Conservation (phyloP, 345 rosid species). For the rapeseed (Brassica napus) region DNA sequence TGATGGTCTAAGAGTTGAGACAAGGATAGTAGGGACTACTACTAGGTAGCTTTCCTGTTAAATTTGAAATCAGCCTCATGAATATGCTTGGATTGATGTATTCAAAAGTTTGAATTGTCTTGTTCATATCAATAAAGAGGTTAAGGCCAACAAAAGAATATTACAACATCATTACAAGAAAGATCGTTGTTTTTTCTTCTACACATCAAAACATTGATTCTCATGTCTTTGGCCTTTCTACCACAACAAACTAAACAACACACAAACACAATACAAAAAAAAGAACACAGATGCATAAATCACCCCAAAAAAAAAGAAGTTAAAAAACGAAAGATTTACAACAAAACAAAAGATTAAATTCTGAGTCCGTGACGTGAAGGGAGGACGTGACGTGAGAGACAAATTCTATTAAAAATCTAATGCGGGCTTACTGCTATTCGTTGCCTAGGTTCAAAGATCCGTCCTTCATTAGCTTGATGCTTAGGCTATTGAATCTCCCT, state of each 20-base stretch:
- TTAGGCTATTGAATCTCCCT: slow-evolving; percentile 97
- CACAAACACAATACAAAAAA: slow-evolving; percentile 28
- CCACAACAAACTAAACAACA: slow-evolving; percentile 33
- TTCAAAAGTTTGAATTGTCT: neutral
- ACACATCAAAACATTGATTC: slow-evolving; percentile 34
- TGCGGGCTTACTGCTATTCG: slow-evolving; percentile 44
- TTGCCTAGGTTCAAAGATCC: slow-evolving; percentile 89
- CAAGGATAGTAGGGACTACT: slow-evolving; percentile 18
- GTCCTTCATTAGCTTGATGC: slow-evolving; percentile 95
- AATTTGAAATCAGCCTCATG: neutral
- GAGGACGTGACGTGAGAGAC: slow-evolving; percentile 18
- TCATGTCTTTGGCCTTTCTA: slow-evolving; percentile 31
- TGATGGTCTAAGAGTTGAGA: slow-evolving; percentile 29
- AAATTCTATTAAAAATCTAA: slow-evolving; percentile 23
- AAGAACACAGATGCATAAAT: slow-evolving; percentile 15
- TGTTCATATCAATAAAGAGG: slow-evolving; percentile 1
- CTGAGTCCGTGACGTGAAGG: slow-evolving; percentile 24
- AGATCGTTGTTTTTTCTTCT: slow-evolving; percentile 21
- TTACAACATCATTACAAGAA: slow-evolving; percentile 34
- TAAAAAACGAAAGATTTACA: slow-evolving; percentile 36
- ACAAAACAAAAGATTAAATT: slow-evolving; percentile 20
- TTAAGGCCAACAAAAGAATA: slow-evolving; percentile 31
- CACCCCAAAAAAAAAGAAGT: slow-evolving; percentile 17
- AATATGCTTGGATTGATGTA: neutral
- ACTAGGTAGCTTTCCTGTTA: neutral